These are phyloP conservation scores for Leishmania martiniquensis DNA, from an alignment of 208 protist genomes.

Conservation along the genomic window DNA sequence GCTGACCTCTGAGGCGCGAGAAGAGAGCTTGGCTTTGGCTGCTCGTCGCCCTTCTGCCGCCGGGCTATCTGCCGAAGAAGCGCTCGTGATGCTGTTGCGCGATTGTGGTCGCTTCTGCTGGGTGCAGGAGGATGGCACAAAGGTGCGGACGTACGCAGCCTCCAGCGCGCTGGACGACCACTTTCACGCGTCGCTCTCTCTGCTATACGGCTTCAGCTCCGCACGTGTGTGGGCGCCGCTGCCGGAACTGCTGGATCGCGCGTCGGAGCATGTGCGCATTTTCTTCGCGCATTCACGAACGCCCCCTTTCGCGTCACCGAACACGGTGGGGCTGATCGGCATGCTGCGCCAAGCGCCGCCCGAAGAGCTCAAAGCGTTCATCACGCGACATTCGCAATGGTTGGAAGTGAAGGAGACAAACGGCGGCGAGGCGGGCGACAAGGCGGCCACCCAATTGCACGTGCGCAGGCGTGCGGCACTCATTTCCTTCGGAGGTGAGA, in stretches of 20 bases:
- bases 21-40: conserved; percentile 20
- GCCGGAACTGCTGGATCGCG: conserved; percentile 21
- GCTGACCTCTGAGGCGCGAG: conserved; percentile 19
- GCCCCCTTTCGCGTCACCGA: background rate
- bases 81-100: conserved; percentile 34
- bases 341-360: conserved; percentile 22
- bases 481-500: conserved; percentile 41
- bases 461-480: conserved; percentile 45
- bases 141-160: conserved; percentile 54
- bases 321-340: conserved; percentile 22
- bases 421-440: background rate
- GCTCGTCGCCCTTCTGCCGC: conserved; percentile 16
- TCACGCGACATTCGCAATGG: conserved; percentile 14
- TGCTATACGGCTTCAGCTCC: conserved; percentile 37
- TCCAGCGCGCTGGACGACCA: conserved; percentile 67
- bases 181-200: conserved; percentile 36
- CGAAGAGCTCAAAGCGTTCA: background rate
- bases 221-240: conserved; percentile 32
- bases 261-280: conserved; percentile 13
- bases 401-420: background rate
- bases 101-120: conserved; percentile 54
- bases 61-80: conserved; percentile 1
- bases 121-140: conserved; percentile 40
- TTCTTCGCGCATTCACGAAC: conserved; percentile 1
- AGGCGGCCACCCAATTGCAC: conserved; percentile 49